phyloP scores from a whole-genome alignment of 768 basidiomycete genomes.

The Clitopilus hobsonii region DNA sequence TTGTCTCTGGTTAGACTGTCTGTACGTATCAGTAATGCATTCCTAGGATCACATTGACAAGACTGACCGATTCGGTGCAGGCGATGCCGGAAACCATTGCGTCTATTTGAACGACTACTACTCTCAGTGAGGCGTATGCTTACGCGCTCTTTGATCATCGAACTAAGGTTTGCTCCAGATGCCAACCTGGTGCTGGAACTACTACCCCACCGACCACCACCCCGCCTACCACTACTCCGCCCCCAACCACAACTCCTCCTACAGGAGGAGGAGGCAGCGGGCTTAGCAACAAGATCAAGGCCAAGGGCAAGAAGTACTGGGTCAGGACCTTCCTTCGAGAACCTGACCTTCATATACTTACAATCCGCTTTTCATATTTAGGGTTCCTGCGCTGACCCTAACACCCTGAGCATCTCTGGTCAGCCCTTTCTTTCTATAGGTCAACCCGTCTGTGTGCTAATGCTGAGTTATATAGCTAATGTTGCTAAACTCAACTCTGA shows the following conservation, averaged over 20 bases:
- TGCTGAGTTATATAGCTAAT: not conserved
- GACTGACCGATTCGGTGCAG: constrained; percentile 7
- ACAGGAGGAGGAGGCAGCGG: no score
- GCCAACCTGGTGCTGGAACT: constrained; percentile 20
- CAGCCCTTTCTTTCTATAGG: not conserved
- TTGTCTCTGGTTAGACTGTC: constrained; percentile 11
- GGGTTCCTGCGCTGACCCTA: constrained; percentile 3
- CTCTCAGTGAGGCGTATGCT: constrained; percentile 12
- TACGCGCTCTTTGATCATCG: not conserved
- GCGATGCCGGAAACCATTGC: constrained; percentile 29
- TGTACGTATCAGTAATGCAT: constrained; percentile 12
- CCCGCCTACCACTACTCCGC: not conserved
- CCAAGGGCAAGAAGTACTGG: constrained; percentile 5
- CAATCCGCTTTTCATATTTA: not conserved
- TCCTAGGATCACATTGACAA: not conserved
- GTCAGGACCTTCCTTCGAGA: not conserved
- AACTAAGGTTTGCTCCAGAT: constrained; percentile 15
- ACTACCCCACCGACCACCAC: not conserved
- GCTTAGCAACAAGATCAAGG: constrained; percentile 1
- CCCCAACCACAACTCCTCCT: no score
- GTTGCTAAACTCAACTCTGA: constrained; percentile 1
- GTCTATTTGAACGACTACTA: constrained; percentile 25
- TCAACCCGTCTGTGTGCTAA: not conserved
- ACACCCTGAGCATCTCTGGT: not conserved
- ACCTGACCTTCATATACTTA: not conserved